Evolutionary conservation across 768 basidiomycete species (phyloP), one percentile per base, ranked within the genome.

Genomic region (Trametes coccinea): DNA sequence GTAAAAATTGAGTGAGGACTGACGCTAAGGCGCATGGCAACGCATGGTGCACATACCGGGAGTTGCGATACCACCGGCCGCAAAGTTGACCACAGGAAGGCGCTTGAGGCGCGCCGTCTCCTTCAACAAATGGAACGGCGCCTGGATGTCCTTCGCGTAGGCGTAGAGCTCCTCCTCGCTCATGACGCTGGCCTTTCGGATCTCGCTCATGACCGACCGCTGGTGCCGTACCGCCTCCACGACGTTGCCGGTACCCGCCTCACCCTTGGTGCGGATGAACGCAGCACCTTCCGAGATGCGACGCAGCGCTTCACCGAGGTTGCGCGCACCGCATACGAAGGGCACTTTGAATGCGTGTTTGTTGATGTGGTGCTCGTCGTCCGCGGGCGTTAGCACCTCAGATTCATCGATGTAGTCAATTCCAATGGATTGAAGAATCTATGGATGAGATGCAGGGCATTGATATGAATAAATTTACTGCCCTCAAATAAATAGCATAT

Each of bases 361-460:
- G 79, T 93, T 94, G 78, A 98, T 93, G 80, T 96, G 95, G 73
- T 94, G 86, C 73, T 94, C 89, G 55, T 97, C 93, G 73, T 99
- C 96, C 11, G 97, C 96, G 22, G 93, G 93, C 0, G 97, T 97
- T 47, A 99, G 80, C 51, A 98, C 96, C 75, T 93, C 93, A 3
- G 89, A 92, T 77, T 96, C 94, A 72, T 95, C 93, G 62, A 96
- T 93, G 75, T 98, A 99, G 77, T 99, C 97, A 34, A 97, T 89
- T 2, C 96, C 95, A 69, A 98, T 81, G 22, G 86, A 84, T 82
- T 98, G 95, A 29, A 98, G 77, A 69, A 99, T 96, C 92, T 98
- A 62, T 44, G 22, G 34, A 10, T 33, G 22, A 4, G 27, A 40
- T 43, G 22, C 3, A 55, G 22, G 22, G 37, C 14, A 59, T 41